Evolutionary conservation across 306 rosid genomes (phyloP).

Genomic region (Cicer judaicum): DNA sequence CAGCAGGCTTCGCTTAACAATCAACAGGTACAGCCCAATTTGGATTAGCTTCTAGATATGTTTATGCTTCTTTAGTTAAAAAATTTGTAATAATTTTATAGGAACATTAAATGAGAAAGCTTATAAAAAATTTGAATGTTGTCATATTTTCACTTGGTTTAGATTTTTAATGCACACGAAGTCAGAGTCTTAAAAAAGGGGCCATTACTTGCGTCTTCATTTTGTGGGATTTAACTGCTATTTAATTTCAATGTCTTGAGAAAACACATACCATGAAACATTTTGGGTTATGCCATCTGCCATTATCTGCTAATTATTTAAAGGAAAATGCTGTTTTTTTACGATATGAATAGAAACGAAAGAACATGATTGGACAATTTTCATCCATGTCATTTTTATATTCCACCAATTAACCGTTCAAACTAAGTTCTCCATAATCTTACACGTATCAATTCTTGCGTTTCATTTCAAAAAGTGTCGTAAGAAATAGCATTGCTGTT

Average conservation of each 20-base stretch:
- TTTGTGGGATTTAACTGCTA: conserved; percentile 14
- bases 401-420: no score
- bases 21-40: conserved; percentile 60
- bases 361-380: no score
- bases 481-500: no score
- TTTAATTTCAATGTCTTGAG: conserved; percentile 10
- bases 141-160: conserved; percentile 17
- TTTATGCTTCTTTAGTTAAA: background rate
- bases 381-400: no score
- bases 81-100: background rate
- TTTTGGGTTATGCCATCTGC: conserved; percentile 8
- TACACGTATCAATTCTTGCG: no score
- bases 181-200: background rate
- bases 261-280: background rate
- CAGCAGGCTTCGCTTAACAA: conserved; percentile 71
- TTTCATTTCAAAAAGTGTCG: no score
- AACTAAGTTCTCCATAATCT: no score
- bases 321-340: background rate
- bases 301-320: background rate
- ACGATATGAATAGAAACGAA: no score
- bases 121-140: background rate
- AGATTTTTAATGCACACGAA: conserved; percentile 26
- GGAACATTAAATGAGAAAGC: background rate
- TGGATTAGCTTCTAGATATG: background rate
- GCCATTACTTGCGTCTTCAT: background rate